Percentiles rank a stretch among this genome's conserved stretches.
These are phyloP conservation scores for Magnaporthiopsis poae DNA, from an alignment of 2,329 filamentous ascomycete genomes.

Conservation along the genomic window DNA sequence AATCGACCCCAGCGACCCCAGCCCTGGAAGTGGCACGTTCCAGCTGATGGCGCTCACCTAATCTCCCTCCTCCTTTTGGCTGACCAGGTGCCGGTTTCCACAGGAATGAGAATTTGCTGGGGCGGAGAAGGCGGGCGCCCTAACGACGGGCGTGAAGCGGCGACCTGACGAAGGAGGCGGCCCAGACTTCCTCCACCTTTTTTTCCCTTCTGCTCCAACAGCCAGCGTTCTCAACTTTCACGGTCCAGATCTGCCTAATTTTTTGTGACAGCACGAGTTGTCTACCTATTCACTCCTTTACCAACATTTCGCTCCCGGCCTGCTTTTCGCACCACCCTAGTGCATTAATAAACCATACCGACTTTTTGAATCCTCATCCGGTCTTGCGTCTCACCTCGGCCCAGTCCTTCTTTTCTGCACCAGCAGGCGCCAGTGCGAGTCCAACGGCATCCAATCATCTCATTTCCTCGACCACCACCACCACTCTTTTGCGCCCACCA, in stretches of 20 bases:
- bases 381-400: not conserved
- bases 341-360: too few relatives aligned
- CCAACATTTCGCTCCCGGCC: not conserved
- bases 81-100: conserved; percentile 21
- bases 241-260: conserved; percentile 5
- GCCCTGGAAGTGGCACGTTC: not conserved
- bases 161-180: conserved; percentile 10
- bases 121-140: not conserved
- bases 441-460: conserved; percentile 20
- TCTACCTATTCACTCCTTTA: not conserved
- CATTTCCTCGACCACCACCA: not conserved
- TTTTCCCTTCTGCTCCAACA: conserved; percentile 12
- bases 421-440: conserved; percentile 19
- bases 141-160: not conserved
- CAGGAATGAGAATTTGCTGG: conserved; percentile 25
- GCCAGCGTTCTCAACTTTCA: conserved; percentile 1
- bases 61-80: not conserved
- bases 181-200: conserved; percentile 12
- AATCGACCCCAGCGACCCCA: not conserved
- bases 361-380: not conserved
- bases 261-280: not conserved
- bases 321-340: too few relatives aligned
- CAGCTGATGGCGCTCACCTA: conserved; percentile 1
- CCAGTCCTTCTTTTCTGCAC: conserved; percentile 13
- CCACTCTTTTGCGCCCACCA: not conserved